phyloP scores from a whole-genome alignment of 495 filamentous ascomycete species.

The Oleoguttula mirabilis region DNA sequence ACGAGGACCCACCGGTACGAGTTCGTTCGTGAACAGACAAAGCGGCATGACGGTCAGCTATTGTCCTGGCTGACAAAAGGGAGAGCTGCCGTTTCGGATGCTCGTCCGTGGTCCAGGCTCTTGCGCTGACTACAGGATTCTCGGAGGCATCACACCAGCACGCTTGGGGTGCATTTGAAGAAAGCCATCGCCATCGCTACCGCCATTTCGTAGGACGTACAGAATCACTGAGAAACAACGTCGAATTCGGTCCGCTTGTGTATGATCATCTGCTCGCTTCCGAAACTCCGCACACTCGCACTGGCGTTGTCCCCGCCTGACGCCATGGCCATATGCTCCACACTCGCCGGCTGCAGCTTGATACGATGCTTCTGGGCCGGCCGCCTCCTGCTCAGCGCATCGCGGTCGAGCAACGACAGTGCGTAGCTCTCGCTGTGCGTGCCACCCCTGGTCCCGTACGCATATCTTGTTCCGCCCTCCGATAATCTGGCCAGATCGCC shows the following conservation, averaged over 20 bases:
- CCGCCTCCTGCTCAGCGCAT: not conserved
- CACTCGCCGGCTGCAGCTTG: not conserved
- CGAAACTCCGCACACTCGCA: not conserved
- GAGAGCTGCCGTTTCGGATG: too few species aligned
- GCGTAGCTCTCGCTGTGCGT: not conserved
- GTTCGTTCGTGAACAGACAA: too few species aligned
- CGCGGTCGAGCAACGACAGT: not conserved
- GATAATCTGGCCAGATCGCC: not conserved
- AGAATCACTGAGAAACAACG: not conserved
- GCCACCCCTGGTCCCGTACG: not conserved
- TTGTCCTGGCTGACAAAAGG: too few species aligned
- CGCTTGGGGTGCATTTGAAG: too few species aligned
- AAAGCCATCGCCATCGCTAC: too few species aligned
- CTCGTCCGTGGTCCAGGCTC: too few species aligned
- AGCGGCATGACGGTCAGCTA: too few species aligned
- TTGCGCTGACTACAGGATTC: too few species aligned
- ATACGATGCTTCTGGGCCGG: not conserved
- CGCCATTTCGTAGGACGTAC: too few species aligned
- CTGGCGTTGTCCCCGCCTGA: not conserved
- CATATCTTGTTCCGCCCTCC: not conserved
- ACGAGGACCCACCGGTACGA: too few species aligned
- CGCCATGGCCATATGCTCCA: not conserved
- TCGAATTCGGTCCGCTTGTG: not conserved
- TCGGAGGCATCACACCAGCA: too few species aligned
- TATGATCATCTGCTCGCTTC: not conserved